Evolutionary conservation across 257 asterid species (phyloP), one percentile per base, ranked within the genome.

Genomic region (Solanum arcanum): DNA sequence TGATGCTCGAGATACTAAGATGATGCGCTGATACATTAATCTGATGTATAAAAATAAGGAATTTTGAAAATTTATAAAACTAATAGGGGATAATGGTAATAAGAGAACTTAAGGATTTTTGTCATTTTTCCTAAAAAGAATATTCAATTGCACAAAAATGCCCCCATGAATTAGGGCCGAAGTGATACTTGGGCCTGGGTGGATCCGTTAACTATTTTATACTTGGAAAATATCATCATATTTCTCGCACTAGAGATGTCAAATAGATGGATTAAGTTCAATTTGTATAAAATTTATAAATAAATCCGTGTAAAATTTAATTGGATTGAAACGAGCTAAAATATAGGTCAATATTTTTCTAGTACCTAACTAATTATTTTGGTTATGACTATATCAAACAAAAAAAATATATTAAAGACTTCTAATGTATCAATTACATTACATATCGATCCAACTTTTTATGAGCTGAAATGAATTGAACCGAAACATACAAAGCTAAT

Each of bases 251-350:
- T 25, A 64, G 31, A 64, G 4, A 9, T 25, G 8, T 12, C 5
- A 64, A 25, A 64, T 64, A 12, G 1, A 64, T 2, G 18, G 2
- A 56, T 56, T 18, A 11, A 11, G 70, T 62, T 62, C 1, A 62
- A 62, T 62, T 11, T 62, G 3, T n/a, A 0, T 11, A 5, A 7
- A 4, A 12, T 12, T 64, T 2, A 64, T 25, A 11, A 25, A 64
- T 12, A 9, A 2, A 12, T 25, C 5, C 0, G 1, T 64, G 18
- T 12, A 25, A 64, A n/a, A 64, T 11, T 0, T 0, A 1, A 2
- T 64, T 64, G 18, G 2, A 25, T 25, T 0, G 1, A 25, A 64
- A 25, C 1, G 31, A 25, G 4, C 29, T 5, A 12, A n/a, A 64
- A 25, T 25, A 14, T 11, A 35, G 33, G 35, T 12, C 72, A 25